Base-by-base conservation (phyloP, 306 rosid genomes). In the Purshia tridentata region DNA sequence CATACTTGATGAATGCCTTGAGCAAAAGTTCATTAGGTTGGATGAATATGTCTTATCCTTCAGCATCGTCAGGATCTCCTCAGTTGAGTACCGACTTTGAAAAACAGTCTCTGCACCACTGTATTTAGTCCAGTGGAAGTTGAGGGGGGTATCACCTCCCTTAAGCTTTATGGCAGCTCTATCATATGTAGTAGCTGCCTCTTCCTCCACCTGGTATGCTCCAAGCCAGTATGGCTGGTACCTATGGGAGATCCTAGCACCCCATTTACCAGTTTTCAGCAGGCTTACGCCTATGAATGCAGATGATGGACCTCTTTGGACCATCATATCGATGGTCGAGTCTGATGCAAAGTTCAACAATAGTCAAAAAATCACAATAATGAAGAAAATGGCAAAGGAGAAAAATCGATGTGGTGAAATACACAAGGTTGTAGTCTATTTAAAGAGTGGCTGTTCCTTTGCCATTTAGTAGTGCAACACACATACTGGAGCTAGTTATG, bases 151-250 rank as follows among this genome's bases (percentile, higher is more conserved):
- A 65, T 64, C 65, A 53, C 9, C 40, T 22, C 65, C 23, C 2
- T 56, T 13, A 10, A 74, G 53, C 72, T 53, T 74, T 14, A 65
- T 3, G 20, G 72, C 48, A 6, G 72, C 72, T 42, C 78, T 74
- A n/a, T 74, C 72, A 6, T 74, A 55, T 16, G 70, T 53, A 4
- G 2, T 13, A 20, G 71, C 78, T 63, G 72, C 78, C 5, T 64
- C 65, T 4, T 53, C 61, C 55, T 64, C 78, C 12, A n/a, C 44
- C 40, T 41, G 39, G 44, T 53, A 54, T 42, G 78, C 5, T 10
- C 78, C 72, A 10, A 74, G 72, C 57, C 78, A 65, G 63, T 53
- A 65, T 54, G 51, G 19, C 54, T 74, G 54, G 65, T 53, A 9
- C 4, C 11, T 74, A 4, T 22, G 13, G 46, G 56, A 44, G 37